Base-by-base conservation (phyloP, 1,284 basidiomycete species). In the Boletus austroedulis region DNA sequence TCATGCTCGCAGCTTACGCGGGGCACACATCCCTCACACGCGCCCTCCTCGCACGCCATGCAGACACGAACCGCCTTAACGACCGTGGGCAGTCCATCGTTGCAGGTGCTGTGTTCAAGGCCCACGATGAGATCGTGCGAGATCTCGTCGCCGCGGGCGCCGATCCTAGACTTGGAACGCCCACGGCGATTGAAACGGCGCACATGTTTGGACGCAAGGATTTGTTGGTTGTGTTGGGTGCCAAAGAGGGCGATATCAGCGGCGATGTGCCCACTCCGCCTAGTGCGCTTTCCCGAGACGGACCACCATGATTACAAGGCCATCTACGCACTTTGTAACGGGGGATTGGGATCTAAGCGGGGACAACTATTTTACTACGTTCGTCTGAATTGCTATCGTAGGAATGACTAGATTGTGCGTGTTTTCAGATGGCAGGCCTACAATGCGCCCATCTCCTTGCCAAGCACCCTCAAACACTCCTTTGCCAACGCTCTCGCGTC, bases 1-100 rank as follows among this genome's bases (percentile, higher is more conserved):
- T 94, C 58, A 94, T 94, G 90, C 82, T 94, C 43, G 86, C 89
- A 3, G 81, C 90, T 4, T 94, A 94, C 70, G 84, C 87, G 44
- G 90, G 91, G 1, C 89, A 92, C 63, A 68, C 76, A 1, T 75
- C 78, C 2, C 81, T 90, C 21, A 79, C 85, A 1, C 73, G 74
- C 43, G 76, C 76, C 10, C 78, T 92, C 26, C 69, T 91, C 41
- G 63, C 70, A 8, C 77, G 80, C 29, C 82, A 83, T 1, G 89
- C 83, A 40, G 88, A 92, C 69, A 80, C 84, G 0, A 86, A 94
- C 67, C 79, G 84, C 23, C 68, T 86, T 38, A 95, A 95, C 70
- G 90, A 89, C 61, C 78, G 82, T 5, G 85, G 84, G 0, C 92
- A 94, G 68, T 87, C 87, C n/a, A 86, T 90, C 31, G 73, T 94